Evolutionary conservation across 768 basidiomycete species (phyloP), one percentile per base, ranked within the genome.

Genomic region (Pleurotus citrinopileatus): DNA sequence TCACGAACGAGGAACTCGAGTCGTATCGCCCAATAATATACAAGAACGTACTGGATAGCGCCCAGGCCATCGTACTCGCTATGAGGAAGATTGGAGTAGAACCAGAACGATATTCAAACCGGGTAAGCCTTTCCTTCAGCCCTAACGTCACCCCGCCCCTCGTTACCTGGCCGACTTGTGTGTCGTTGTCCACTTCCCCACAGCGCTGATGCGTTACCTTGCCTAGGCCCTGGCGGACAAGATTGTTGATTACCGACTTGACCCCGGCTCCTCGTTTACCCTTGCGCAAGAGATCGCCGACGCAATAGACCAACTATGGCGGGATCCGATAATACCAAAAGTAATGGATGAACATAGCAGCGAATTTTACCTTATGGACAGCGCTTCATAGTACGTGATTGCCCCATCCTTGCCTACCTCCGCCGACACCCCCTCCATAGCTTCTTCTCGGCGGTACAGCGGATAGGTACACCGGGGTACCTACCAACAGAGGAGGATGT

Each of bases 331-430:
- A 50, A 81, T 84, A 1, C 70, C 73, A 4, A 75, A 73, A 55
- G 68, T 81, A n/a, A 72, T 79, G 68, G 76, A 79, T 57, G 77
- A 79, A 57, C 83, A 85, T 58, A 72, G 74, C 19, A 82, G 75
- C 65, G 86, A 94, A 52, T 96, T 96, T 62, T 95, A 96, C 65
- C 74, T 97, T 12, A 96, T 95, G 92, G 95, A 97, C 65, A 90
- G 84, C n/a, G 95, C 95, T 0, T 76, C 77, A 40, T 96, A 96
- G 91, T 92, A 61, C 65, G 89, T 80, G 8, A 6, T 19, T 17
- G 12, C n/a, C 9, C 22, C 7, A 20, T 37, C 28, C 28, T 23
- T 13, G 26, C 1, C 37, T 46, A 8, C 54, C 63, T 29, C 37
- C 20, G 23, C 22, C 38, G 22, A 8, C 36, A 28, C 13, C 36